phyloP scores from a whole-genome alignment of 2,329 filamentous ascomycete species.

The Aureobasidium lini region DNA sequence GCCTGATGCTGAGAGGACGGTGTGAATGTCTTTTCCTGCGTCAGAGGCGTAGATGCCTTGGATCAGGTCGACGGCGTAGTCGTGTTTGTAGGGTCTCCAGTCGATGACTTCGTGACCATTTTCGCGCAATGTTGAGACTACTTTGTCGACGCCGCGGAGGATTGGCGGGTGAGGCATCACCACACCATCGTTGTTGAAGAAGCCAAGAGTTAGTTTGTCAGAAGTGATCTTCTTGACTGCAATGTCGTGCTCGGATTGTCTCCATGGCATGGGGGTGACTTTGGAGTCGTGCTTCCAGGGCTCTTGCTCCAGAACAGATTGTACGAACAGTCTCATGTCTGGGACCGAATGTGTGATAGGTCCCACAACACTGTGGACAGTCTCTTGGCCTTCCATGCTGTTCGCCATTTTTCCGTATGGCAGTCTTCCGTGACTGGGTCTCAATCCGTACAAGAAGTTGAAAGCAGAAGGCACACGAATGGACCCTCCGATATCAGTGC shows the following conservation, averaged over 20 bases:
- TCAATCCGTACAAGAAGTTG: conserved; percentile 39
- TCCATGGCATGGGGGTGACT: conserved; percentile 53
- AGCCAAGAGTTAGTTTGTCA: conserved; percentile 26
- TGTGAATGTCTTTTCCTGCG: conserved; percentile 47
- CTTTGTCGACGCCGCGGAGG: conserved; percentile 26
- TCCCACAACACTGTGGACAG: conserved; percentile 43
- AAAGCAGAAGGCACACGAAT: conserved; percentile 43
- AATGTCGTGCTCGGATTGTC: conserved; percentile 17
- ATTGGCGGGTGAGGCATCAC: conserved; percentile 31
- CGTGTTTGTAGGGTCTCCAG: conserved; percentile 43
- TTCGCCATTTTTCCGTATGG: conserved; percentile 36
- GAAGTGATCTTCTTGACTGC: neutral
- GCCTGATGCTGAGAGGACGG: conserved; percentile 44
- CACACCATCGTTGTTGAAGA: conserved; percentile 28
- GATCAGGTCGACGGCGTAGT: conserved; percentile 42
- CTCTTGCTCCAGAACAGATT: conserved; percentile 41
- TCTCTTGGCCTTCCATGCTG: conserved; percentile 40
- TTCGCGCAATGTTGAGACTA: conserved; percentile 12
- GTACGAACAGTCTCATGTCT: conserved; percentile 48
- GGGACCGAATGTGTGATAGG: conserved; percentile 47
- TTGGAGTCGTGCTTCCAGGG: conserved; percentile 53
- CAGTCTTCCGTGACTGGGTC: conserved; percentile 38
- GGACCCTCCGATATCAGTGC: conserved; percentile 46
- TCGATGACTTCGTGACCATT: conserved; percentile 32
- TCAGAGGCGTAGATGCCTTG: conserved; percentile 52